These are phyloP conservation scores for Celoporthe dispersa DNA, from an alignment of 2,329 filamentous ascomycete genomes.

Conservation along the genomic window DNA sequence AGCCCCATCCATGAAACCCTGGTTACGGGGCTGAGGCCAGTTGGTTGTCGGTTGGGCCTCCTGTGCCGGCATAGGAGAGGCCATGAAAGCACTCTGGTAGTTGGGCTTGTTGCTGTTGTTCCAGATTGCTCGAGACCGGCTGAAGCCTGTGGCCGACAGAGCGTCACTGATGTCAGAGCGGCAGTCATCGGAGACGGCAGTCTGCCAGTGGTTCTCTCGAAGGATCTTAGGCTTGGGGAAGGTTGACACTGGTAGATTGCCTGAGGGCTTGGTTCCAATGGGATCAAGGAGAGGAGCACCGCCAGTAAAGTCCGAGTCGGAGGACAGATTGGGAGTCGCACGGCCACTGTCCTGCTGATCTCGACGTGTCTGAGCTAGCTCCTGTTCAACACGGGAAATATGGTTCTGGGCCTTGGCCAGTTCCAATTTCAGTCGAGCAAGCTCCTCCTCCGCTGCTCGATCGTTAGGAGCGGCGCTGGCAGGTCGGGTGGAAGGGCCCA, in stretches of 20 bases:
- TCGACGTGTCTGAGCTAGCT: slow-evolving; percentile 68
- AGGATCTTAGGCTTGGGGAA: slow-evolving; percentile 43
- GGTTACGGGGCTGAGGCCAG: slow-evolving; percentile 52
- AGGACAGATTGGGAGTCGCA: slow-evolving; percentile 49
- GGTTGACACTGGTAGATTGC: slow-evolving; percentile 39
- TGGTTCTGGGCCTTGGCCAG: slow-evolving; percentile 72
- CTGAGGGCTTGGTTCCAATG: slow-evolving; percentile 31
- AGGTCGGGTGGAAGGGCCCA: slow-evolving; percentile 55
- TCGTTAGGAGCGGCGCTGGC: slow-evolving; percentile 56
- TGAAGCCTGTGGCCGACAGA: slow-evolving; percentile 55
- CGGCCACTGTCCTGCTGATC: slow-evolving; percentile 63
- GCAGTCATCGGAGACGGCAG: slow-evolving; percentile 53
- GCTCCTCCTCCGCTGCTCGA: slow-evolving; percentile 56
- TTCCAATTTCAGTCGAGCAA: slow-evolving; percentile 71
- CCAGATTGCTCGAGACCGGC: slow-evolving; percentile 62
- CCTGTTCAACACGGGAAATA: slow-evolving; percentile 72
- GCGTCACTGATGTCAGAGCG: slow-evolving; percentile 62
- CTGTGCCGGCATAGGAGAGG: slow-evolving; percentile 36
- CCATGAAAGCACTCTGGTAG: slow-evolving; percentile 39
- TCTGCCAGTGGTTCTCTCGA: slow-evolving; percentile 55
- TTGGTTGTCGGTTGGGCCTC: slow-evolving; percentile 45
- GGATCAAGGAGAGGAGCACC: slow-evolving; percentile 34
- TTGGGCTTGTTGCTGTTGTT: slow-evolving; percentile 48
- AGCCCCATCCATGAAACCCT: slow-evolving; percentile 46
- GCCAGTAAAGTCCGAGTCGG: slow-evolving; percentile 41